Conservation (phyloP, 2,329 filamentous ascomycete species). For the Balansia obtecta region DNA sequence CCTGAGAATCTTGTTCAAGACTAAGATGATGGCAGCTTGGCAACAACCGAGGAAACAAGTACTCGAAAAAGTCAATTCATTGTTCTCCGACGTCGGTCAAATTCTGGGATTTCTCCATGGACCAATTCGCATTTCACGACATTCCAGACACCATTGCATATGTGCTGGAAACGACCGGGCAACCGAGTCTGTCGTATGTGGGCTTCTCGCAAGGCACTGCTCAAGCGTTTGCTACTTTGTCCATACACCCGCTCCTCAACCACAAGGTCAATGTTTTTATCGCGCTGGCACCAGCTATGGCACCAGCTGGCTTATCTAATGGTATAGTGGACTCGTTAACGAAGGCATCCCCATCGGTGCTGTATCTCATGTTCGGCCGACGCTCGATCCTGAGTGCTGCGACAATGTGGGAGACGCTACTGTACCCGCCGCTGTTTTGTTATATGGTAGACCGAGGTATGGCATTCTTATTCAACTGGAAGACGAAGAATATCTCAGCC, state of each 20-base stretch:
- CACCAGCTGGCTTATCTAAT: constrained; percentile 79
- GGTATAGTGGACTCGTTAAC: constrained; percentile 85
- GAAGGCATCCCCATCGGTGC: constrained; percentile 82
- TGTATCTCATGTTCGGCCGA: constrained; percentile 87
- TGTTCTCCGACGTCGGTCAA: constrained; percentile 58
- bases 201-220: constrained; percentile 96
- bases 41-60: constrained; percentile 98
- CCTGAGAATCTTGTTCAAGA: neutral
- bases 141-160: constrained; percentile 93
- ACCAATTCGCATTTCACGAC: constrained; percentile 95
- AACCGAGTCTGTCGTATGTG: constrained; percentile 82
- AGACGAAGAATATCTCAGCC: constrained; percentile 66
- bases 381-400: constrained; percentile 84
- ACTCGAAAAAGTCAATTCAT: constrained; percentile 85
- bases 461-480: constrained; percentile 82
- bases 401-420: constrained; percentile 92
- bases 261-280: constrained; percentile 93
- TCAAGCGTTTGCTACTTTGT: constrained; percentile 86
- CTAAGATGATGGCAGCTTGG: constrained; percentile 57
- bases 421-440: constrained; percentile 90
- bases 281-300: constrained; percentile 91
- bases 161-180: constrained; percentile 70
- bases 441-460: constrained; percentile 75
- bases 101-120: constrained; percentile 98
- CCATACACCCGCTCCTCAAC: constrained; percentile 86